Conservation (phyloP, 2,329 filamentous ascomycete genomes). For the Claviceps purpurea region DNA sequence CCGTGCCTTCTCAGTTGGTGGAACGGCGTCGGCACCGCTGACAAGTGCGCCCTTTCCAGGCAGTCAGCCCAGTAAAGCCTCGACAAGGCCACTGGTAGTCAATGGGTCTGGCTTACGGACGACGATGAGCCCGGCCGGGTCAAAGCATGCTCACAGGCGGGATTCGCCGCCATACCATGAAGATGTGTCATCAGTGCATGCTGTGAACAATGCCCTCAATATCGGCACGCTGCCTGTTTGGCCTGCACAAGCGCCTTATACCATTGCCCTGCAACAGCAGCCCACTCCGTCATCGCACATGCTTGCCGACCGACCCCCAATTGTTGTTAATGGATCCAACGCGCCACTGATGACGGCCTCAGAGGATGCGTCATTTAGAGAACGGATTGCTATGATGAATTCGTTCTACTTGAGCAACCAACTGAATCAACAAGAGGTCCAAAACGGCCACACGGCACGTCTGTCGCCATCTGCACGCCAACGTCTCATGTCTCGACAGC, state of each 20-base stretch:
- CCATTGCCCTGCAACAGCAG: conserved; percentile 3
- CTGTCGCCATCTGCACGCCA: conserved; percentile 23
- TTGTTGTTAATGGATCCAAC: conserved; percentile 23
- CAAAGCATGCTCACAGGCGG: conserved; percentile 7
- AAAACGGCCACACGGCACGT: conserved; percentile 14
- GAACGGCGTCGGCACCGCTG: conserved; percentile 25
- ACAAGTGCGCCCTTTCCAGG: conserved; percentile 24
- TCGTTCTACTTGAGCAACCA: conserved; percentile 15
- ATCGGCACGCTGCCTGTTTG: conserved; percentile 10
- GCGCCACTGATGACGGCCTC: conserved; percentile 9
- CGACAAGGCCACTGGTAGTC: conserved; percentile 37
- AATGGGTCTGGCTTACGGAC: conserved; percentile 32
- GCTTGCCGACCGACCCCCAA: conserved; percentile 15
- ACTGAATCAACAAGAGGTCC: conserved; percentile 19
- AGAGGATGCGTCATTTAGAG: conserved; percentile 28
- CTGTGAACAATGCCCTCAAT: conserved; percentile 16
- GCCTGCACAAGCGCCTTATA: conserved; percentile 1
- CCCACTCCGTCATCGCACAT: conserved; percentile 6
- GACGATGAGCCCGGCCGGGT: conserved; percentile 10
- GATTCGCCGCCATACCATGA: conserved; percentile 8
- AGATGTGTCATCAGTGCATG: conserved; percentile 8
- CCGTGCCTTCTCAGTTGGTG: conserved; percentile 29
- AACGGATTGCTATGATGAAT: conserved; percentile 28
- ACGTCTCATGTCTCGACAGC: conserved; percentile 25
- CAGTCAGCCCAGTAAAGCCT: conserved; percentile 17